phyloP scores from a whole-genome alignment of 257 asterid genomes.

The Nicotiana otophora region DNA sequence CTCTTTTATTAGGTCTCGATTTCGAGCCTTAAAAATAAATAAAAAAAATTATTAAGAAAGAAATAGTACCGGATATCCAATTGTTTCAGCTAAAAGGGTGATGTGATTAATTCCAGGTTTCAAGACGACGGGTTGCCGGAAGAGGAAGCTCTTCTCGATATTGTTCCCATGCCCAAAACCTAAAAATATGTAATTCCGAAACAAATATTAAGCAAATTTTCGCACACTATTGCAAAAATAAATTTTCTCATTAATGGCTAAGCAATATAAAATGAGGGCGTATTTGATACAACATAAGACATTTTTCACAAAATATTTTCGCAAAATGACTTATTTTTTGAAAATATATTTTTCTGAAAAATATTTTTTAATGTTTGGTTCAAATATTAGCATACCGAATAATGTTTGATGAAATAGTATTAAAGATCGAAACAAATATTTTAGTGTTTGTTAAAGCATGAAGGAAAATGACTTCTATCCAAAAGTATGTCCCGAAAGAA shows the following conservation, averaged over 20 bases:
- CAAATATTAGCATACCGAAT: too few relatives aligned
- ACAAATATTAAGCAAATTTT: too few relatives aligned
- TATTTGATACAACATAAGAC: neutral
- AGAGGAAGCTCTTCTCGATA: constrained; percentile 67
- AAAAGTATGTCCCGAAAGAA: neutral
- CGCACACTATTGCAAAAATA: too few relatives aligned
- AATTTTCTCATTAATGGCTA: neutral
- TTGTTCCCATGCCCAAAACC: constrained; percentile 88
- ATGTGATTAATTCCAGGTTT: constrained; percentile 56
- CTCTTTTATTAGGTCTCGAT: too few relatives aligned
- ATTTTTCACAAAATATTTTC: too few relatives aligned
- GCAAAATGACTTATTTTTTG: neutral
- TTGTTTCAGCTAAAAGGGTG: constrained; percentile 55
- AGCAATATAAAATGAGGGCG: neutral
- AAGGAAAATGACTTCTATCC: neutral
- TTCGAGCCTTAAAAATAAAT: too few relatives aligned
- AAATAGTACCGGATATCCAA: constrained; percentile 71
- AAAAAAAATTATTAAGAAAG: neutral
- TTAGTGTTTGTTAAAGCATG: too few relatives aligned
- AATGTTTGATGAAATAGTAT: too few relatives aligned
- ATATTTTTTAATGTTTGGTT: neutral
- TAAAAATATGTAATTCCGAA: constrained; percentile 2
- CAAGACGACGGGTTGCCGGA: constrained; percentile 42
- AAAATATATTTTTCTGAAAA: too few relatives aligned
- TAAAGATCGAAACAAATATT: too few relatives aligned